A percentile compares a stretch with the other conserved stretches of the same genome.
phyloP scores from a whole-genome alignment of 1,284 basidiomycete genomes.

The Ceratobasidium theobromae region DNA sequence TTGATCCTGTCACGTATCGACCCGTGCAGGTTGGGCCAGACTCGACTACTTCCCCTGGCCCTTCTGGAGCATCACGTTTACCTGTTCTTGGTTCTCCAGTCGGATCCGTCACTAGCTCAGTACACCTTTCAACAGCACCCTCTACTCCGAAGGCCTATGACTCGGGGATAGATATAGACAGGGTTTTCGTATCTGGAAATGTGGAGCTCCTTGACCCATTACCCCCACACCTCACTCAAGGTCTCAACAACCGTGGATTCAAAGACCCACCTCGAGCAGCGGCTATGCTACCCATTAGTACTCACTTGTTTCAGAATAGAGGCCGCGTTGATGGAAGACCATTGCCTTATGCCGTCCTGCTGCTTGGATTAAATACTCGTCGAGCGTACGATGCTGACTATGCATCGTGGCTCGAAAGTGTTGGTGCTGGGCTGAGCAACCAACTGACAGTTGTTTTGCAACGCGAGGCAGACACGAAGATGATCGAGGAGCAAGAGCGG shows the following conservation, averaged over 20 bases:
- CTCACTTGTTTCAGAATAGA: not conserved
- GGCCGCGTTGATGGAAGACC: not conserved
- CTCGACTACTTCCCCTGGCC: not conserved
- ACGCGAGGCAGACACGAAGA: conserved; percentile 5
- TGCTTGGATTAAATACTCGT: conserved; percentile 33
- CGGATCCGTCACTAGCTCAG: not conserved
- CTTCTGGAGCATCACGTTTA: not conserved
- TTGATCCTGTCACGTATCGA: conserved; percentile 10
- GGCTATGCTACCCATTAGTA: not conserved
- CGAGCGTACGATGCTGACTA: conserved; percentile 32
- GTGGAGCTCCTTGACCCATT: conserved; percentile 19
- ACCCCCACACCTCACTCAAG: not conserved
- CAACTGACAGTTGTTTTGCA: conserved; percentile 12
- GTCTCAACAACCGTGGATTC: conserved; percentile 11
- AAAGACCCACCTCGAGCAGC: conserved; percentile 13
- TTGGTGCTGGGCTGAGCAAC: not conserved
- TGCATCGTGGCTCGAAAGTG: conserved; percentile 17
- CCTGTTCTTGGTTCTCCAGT: not conserved
- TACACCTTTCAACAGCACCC: not conserved
- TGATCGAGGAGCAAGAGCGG: conserved; percentile 37
- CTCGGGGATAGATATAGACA: not conserved
- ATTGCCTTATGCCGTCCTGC: conserved; percentile 23
- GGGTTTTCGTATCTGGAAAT: not conserved
- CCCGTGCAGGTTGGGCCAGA: not conserved
- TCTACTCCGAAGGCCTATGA: not conserved